A percentile compares a stretch with the other conserved stretches of the same genome.
Conservation (phyloP, 495 filamentous ascomycete genomes). For the Extremus antarcticus region DNA sequence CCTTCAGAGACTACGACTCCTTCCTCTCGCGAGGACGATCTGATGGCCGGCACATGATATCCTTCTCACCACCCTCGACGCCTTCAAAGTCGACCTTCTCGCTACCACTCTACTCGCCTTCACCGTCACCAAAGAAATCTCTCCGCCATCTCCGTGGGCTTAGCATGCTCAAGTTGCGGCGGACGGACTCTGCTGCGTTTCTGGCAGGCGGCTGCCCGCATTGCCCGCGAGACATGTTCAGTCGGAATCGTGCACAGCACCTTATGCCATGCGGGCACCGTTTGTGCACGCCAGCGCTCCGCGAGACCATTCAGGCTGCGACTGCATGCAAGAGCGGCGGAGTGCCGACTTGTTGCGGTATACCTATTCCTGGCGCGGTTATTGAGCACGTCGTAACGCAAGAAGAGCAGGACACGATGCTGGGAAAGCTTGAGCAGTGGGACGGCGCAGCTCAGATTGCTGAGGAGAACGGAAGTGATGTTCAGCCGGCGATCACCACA, state of each 20-base stretch:
- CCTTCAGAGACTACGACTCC: slow-evolving; percentile 16
- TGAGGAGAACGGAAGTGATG: slow-evolving; percentile 31
- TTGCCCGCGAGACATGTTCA: slow-evolving; percentile 12
- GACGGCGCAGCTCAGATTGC: slow-evolving; percentile 41
- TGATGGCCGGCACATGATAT: slow-evolving; percentile 1
- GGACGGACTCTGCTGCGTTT: background rate
- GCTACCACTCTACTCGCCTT: slow-evolving; percentile 9
- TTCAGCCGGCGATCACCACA: background rate
- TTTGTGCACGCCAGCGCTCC: slow-evolving; percentile 16
- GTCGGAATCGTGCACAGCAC: slow-evolving; percentile 9
- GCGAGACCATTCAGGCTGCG: slow-evolving; percentile 11
- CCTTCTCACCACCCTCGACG: slow-evolving; percentile 15
- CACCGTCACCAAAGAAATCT: slow-evolving; percentile 14
- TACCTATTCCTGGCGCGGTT: slow-evolving; percentile 39
- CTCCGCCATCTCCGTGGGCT: slow-evolving; percentile 17
- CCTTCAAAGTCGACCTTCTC: slow-evolving; percentile 20
- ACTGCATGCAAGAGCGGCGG: slow-evolving; percentile 42
- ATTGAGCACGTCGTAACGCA: slow-evolving; percentile 40
- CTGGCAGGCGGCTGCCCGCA: slow-evolving; percentile 8
- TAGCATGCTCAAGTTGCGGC: slow-evolving; percentile 16
- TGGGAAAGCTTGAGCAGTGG: slow-evolving; percentile 46
- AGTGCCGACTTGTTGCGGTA: slow-evolving; percentile 48
- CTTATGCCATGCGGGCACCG: slow-evolving; percentile 19
- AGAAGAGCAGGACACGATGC: slow-evolving; percentile 41
- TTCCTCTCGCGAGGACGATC: slow-evolving; percentile 7